Percentiles rank a stretch among this genome's conserved stretches.
phyloP scores from a whole-genome alignment of 352 stramenopile genomes.

The Elongisporangium prolatum region DNA sequence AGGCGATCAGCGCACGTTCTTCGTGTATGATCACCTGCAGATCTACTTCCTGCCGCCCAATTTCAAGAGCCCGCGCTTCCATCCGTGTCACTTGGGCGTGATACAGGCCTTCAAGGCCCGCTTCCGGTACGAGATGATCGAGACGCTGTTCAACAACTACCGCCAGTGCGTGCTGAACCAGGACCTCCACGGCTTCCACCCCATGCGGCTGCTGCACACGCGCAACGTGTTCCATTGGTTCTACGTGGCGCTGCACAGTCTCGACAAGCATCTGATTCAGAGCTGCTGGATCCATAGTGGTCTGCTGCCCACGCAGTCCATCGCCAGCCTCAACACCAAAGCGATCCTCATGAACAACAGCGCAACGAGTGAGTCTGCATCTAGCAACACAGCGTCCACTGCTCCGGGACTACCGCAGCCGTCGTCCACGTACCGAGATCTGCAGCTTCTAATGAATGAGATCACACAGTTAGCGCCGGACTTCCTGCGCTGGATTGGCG shows the following conservation, averaged over 20 bases:
- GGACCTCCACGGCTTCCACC: constrained; percentile 42
- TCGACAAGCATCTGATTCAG: constrained; percentile 66
- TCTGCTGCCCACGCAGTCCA: constrained; percentile 54
- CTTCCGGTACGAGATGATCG: constrained; percentile 75
- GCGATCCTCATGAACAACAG: constrained; percentile 28
- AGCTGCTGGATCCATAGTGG: constrained; percentile 72
- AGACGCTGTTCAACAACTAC: constrained; percentile 70
- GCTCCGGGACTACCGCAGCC: constrained; percentile 28
- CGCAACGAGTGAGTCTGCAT: constrained; percentile 6
- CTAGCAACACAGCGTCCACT: constrained; percentile 4
- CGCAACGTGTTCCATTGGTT: constrained; percentile 87
- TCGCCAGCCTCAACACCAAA: constrained; percentile 67
- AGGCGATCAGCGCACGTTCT: constrained; percentile 83
- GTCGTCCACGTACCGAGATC: constrained; percentile 39
- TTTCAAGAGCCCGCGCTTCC: constrained; percentile 66
- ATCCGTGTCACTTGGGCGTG: constrained; percentile 69
- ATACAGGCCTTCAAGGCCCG: constrained; percentile 78
- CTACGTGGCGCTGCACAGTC: constrained; percentile 63
- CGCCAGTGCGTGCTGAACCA: constrained; percentile 42
- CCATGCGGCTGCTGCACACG: constrained; percentile 50
- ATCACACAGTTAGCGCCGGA: constrained; percentile 61
- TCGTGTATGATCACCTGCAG: constrained; percentile 77
- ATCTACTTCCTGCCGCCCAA: constrained; percentile 82
- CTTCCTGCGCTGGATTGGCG: constrained; percentile 70
- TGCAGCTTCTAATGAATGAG: constrained; percentile 53